Evolutionary conservation across 169 alveolate genomes (phyloP).

Genomic region (Theileria orientalis): DNA sequence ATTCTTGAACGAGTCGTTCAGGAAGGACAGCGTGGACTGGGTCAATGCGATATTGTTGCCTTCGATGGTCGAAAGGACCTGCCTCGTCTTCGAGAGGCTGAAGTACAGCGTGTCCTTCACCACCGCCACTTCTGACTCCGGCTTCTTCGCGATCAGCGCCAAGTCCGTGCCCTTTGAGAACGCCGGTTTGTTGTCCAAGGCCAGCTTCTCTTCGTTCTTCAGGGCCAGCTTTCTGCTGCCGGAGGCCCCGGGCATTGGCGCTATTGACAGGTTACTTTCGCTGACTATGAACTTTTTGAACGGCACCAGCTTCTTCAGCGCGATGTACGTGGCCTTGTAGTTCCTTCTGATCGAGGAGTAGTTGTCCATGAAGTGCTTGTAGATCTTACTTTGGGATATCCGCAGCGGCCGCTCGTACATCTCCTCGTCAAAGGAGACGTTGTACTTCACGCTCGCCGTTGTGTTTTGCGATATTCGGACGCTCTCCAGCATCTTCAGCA

Average conservation of each 20-base stretch:
- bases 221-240: not conserved
- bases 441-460: conserved; percentile 19
- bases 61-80: conserved; percentile 8
- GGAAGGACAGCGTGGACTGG: conserved; percentile 39
- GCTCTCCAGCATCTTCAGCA: conserved; percentile 20
- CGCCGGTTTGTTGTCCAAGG: not conserved
- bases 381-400: conserved; percentile 49
- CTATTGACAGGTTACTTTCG: conserved; percentile 26
- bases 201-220: conserved; percentile 1
- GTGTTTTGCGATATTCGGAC: conserved; percentile 5
- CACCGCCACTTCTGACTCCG: conserved; percentile 5
- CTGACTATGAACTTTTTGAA: conserved; percentile 26
- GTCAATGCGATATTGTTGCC: conserved; percentile 3
- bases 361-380: conserved; percentile 41
- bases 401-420: conserved; percentile 35
- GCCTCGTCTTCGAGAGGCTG: conserved; percentile 31
- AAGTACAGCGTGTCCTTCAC: conserved; percentile 43
- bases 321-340: conserved; percentile 15
- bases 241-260: not conserved
- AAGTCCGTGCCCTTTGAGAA: not conserved
- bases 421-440: conserved; percentile 39
- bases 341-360: conserved; percentile 1
- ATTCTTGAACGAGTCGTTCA: conserved; percentile 26
- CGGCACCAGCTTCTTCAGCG: conserved; percentile 51
- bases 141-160: not conserved